Conservation (phyloP, 2,329 filamentous ascomycete genomes). For the Cladophialophora bantiana region DNA sequence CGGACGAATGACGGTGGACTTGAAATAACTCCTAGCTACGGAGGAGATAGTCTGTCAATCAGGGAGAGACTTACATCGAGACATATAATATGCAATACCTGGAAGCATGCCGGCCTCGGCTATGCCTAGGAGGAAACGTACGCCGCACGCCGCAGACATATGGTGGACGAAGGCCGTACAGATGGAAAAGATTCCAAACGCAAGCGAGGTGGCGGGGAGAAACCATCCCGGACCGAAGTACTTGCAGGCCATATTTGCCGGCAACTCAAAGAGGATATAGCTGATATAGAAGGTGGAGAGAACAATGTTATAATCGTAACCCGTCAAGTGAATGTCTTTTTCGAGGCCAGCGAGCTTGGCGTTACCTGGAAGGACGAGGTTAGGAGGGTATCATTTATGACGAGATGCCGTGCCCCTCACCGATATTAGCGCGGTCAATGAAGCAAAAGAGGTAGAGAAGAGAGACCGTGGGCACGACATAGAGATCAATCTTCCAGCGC, state of each 20-base stretch:
- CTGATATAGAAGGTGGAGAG: slow-evolving; percentile 74
- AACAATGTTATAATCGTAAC: slow-evolving; percentile 73
- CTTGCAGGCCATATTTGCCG: slow-evolving; percentile 72
- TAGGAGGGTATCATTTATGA: neutral
- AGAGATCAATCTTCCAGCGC: slow-evolving; percentile 69
- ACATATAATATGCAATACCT: slow-evolving; percentile 72
- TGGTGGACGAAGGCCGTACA: slow-evolving; percentile 70
- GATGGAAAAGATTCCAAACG: slow-evolving; percentile 69
- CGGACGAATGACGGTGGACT: neutral
- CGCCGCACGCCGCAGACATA: slow-evolving; percentile 61
- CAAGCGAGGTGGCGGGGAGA: slow-evolving; percentile 66
- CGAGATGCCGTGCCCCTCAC: slow-evolving; percentile 28
- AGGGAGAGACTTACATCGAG: slow-evolving; percentile 18
- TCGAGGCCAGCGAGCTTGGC: slow-evolving; percentile 70
- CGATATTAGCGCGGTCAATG: slow-evolving; percentile 66
- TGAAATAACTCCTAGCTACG: neutral
- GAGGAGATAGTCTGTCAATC: neutral
- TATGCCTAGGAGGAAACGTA: slow-evolving; percentile 69
- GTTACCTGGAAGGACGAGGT: slow-evolving; percentile 61
- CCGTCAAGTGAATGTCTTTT: slow-evolving; percentile 66
- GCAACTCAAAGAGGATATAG: slow-evolving; percentile 77
- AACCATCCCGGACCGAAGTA: slow-evolving; percentile 76
- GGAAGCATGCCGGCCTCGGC: slow-evolving; percentile 75
- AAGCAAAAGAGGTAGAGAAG: slow-evolving; percentile 75
- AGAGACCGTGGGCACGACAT: slow-evolving; percentile 69